Evolutionary conservation across 768 basidiomycete species (phyloP).

Genomic region (Serendipita vermifera): DNA sequence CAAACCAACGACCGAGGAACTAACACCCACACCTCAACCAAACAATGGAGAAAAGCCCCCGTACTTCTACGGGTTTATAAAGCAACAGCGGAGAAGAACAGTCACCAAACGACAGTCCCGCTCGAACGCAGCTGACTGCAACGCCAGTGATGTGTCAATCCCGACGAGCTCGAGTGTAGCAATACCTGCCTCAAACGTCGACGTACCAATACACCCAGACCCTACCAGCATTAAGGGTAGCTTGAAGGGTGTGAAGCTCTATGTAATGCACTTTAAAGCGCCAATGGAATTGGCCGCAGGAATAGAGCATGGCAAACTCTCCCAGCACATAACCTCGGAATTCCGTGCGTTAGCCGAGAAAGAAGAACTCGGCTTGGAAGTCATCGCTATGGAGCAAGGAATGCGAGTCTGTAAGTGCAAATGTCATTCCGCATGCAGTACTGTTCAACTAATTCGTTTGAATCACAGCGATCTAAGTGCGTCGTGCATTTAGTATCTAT

Average conservation of each 20-base stretch:
- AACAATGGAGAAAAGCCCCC: background rate
- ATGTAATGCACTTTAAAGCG: conserved; percentile 82
- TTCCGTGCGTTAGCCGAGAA: conserved; percentile 48
- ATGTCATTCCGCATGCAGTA: background rate
- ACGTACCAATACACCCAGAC: background rate
- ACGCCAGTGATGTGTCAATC: background rate
- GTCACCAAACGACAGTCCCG: conserved; percentile 10
- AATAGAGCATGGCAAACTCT: conserved; percentile 37
- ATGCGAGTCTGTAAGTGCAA: conserved; percentile 58
- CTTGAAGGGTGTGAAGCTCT: conserved; percentile 33
- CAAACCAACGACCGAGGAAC: conserved; percentile 25
- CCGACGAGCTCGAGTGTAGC: background rate
- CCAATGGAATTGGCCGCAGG: conserved; percentile 32
- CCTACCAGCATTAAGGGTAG: conserved; percentile 11
- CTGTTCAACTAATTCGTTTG: too few relatives aligned
- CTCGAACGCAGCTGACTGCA: background rate
- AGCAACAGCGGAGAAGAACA: background rate
- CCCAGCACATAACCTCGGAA: conserved; percentile 60
- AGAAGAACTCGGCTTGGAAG: conserved; percentile 53
- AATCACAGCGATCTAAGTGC: too few relatives aligned
- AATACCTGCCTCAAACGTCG: background rate
- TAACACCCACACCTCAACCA: conserved; percentile 28
- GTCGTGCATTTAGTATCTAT: too few relatives aligned
- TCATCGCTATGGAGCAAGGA: conserved; percentile 65
- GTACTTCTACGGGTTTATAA: too few relatives aligned